A percentile compares a stretch with the other conserved stretches of the same genome.
Evolutionary conservation across 2,329 filamentous ascomycete genomes (phyloP).

Genomic region (Colletotrichum liriopes): DNA sequence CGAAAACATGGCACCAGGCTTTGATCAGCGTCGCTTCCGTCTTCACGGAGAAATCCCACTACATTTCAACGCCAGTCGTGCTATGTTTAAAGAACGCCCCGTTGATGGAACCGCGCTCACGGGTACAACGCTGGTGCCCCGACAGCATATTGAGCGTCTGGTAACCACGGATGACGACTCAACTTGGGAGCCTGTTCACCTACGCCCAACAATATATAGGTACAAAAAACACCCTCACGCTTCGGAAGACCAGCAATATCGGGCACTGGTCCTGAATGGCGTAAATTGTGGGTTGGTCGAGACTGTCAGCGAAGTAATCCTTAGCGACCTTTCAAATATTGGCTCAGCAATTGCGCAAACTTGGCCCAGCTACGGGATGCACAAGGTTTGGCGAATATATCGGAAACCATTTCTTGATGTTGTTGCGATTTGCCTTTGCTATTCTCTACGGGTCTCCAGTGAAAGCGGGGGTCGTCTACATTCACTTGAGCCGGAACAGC

Average conservation of each 20-base stretch:
- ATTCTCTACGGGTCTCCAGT: background rate
- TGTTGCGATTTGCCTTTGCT: conserved; percentile 6
- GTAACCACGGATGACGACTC: background rate
- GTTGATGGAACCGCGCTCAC: background rate
- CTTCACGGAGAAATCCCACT: conserved; percentile 11
- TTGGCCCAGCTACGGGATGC: background rate
- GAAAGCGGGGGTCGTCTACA: background rate
- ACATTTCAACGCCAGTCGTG: conserved; percentile 25
- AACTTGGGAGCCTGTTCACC: background rate
- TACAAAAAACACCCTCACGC: background rate
- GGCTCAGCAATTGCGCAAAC: background rate
- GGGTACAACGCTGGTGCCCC: background rate
- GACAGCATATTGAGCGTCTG: conserved; percentile 8
- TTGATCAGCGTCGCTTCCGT: conserved; percentile 1
- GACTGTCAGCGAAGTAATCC: conserved; percentile 5
- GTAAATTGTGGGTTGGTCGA: background rate
- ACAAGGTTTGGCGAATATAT: background rate
- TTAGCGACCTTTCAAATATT: conserved; percentile 18
- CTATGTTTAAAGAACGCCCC: background rate
- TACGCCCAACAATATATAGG: background rate
- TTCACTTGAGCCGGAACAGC: background rate
- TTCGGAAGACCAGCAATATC: background rate
- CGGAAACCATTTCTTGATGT: background rate
- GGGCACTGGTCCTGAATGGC: background rate
- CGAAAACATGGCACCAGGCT: background rate